Conservation (phyloP, 2,329 filamentous ascomycete species). For the Cadophora luteo-olivacea region DNA sequence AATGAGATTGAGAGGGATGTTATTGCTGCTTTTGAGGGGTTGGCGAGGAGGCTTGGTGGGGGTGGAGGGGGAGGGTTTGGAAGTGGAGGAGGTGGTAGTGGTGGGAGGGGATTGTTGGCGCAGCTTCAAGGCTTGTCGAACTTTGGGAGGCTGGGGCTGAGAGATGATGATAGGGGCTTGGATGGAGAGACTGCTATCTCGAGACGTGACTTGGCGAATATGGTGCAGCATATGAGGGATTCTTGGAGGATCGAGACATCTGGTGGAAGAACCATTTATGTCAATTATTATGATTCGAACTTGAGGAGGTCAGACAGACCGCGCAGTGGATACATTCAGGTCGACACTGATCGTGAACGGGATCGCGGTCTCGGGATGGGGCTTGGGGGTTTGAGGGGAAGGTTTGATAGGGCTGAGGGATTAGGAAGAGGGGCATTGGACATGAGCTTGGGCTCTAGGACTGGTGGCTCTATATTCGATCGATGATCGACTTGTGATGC, state of each 20-base stretch:
- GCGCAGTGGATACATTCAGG: neutral
- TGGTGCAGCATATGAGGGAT: conserved; percentile 2
- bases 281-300: neutral
- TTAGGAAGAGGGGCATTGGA: neutral
- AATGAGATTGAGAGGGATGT: neutral
- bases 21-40: neutral
- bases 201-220: neutral
- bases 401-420: neutral
- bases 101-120: neutral
- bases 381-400: neutral
- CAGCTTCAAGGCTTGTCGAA: neutral
- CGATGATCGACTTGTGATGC: neutral
- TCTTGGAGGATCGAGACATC: neutral
- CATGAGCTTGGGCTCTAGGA: neutral
- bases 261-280: neutral
- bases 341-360: neutral
- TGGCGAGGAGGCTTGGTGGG: neutral
- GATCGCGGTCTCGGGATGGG: neutral
- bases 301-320: neutral
- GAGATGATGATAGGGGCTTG: neutral
- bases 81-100: neutral
- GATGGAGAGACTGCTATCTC: neutral
- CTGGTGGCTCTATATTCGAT: neutral
- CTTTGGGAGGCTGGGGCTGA: neutral
- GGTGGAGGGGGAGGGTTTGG: neutral